Conservation (phyloP, 2,329 filamentous ascomycete species). For the Alternaria angustiovoidea region DNA sequence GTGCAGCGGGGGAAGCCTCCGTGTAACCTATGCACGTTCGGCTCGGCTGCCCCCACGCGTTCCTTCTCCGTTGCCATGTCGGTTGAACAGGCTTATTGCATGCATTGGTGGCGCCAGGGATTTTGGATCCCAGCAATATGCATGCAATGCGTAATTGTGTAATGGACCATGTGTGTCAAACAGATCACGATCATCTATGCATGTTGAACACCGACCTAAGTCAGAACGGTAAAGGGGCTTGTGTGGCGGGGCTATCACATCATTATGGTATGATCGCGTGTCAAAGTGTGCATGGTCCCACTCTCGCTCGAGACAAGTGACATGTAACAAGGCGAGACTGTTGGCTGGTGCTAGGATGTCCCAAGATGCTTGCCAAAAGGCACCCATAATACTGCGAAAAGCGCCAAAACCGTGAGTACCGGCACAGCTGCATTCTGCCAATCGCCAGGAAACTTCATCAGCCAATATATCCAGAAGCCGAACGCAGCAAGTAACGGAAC, state of each 20-base stretch:
- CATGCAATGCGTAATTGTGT: background rate
- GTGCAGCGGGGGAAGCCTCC: slow-evolving; percentile 10
- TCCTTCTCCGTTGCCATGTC: background rate
- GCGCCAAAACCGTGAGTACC: slow-evolving; percentile 3
- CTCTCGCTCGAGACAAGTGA: background rate
- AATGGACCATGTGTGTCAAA: background rate
- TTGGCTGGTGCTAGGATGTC: background rate
- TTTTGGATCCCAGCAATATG: background rate
- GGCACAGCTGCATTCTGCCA: slow-evolving; percentile 8
- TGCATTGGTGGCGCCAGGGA: slow-evolving; percentile 1
- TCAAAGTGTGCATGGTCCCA: background rate
- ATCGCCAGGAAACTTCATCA: background rate
- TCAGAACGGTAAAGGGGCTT: background rate
- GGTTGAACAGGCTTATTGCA: background rate
- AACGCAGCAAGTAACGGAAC: slow-evolving; percentile 2
- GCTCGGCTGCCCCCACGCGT: slow-evolving; percentile 20
- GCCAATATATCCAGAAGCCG: slow-evolving; percentile 13
- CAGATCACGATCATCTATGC: background rate
- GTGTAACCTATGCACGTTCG: slow-evolving; percentile 1
- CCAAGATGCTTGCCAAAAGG: slow-evolving; percentile 1
- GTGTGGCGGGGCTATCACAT: background rate
- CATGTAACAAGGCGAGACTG: background rate
- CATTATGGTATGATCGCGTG: background rate
- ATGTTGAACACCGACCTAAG: background rate
- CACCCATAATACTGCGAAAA: slow-evolving; percentile 5